These are phyloP conservation scores for Linnemannia hyalina DNA, from an alignment of 192 early-diverging fungal species.

Conservation along the genomic window DNA sequence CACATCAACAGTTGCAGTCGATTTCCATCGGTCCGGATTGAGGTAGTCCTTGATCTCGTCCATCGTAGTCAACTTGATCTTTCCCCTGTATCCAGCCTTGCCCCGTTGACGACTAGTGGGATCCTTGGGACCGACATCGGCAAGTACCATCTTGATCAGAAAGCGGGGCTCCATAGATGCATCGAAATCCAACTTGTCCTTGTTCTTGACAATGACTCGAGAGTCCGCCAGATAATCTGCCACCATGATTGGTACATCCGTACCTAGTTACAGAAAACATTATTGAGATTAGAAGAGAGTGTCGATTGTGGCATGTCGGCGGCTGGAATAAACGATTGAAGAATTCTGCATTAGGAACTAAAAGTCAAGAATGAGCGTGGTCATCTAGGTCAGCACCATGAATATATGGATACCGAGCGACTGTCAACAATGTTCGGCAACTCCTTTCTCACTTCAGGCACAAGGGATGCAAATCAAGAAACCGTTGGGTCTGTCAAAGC, in stretches of 20 bases:
- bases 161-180: too few relatives aligned
- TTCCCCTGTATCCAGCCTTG: not conserved
- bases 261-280: too few relatives aligned
- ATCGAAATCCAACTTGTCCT: too few relatives aligned
- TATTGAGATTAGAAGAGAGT: too few relatives aligned
- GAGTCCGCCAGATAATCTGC: too few relatives aligned
- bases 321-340: too few relatives aligned
- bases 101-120: not conserved
- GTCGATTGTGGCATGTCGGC: too few relatives aligned
- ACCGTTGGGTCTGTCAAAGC: not conserved
- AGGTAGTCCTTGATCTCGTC: not conserved
- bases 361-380: too few relatives aligned
- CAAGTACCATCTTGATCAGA: not conserved
- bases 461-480: not conserved
- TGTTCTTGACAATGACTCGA: too few relatives aligned
- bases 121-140: not conserved
- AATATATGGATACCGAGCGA: not conserved
- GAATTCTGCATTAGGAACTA: too few relatives aligned
- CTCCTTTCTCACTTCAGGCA: not conserved
- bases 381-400: not conserved
- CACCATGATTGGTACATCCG: too few relatives aligned
- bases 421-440: too few relatives aligned
- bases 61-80: not conserved
- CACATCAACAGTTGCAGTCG: not conserved
- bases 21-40: not conserved